Evolutionary conservation across 1,284 basidiomycete genomes (phyloP).

Genomic region (Xerocomus nothofagi): DNA sequence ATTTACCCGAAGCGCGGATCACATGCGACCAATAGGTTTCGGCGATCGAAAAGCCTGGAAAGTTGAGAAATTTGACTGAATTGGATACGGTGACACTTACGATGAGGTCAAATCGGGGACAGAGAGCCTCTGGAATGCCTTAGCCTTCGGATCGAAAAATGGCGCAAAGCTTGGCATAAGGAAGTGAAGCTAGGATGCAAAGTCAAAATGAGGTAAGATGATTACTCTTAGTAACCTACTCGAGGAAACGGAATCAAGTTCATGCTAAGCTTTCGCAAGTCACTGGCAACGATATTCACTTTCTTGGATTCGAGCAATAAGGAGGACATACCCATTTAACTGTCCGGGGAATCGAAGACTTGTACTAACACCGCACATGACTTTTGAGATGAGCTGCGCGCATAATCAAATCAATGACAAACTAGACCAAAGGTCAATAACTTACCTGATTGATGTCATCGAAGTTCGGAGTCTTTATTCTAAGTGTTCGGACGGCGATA

Average conservation of each 20-base stretch:
- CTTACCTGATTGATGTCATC: conserved; percentile 75
- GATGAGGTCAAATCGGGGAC: conserved; percentile 70
- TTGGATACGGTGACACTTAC: conserved; percentile 39
- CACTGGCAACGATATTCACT: conserved; percentile 46
- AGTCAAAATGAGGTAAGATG: neutral
- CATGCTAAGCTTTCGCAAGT: conserved; percentile 90
- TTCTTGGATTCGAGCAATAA: neutral
- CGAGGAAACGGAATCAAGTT: conserved; percentile 94
- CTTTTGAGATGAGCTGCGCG: conserved; percentile 69
- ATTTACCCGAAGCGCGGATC: conserved; percentile 75
- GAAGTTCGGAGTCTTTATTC: conserved; percentile 72
- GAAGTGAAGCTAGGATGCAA: conserved; percentile 71
- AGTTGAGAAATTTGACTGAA: conserved; percentile 4
- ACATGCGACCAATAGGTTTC: conserved; percentile 81
- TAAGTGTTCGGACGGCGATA: conserved; percentile 76
- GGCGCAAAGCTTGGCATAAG: conserved; percentile 88
- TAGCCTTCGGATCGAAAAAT: conserved; percentile 63
- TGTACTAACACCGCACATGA: conserved; percentile 90
- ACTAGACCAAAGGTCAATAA: conserved; percentile 24
- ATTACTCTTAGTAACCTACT: conserved; percentile 40
- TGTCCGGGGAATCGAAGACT: conserved; percentile 93
- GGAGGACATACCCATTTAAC: conserved; percentile 69
- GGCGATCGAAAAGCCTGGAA: conserved; percentile 74
- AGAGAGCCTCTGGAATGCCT: conserved; percentile 62
- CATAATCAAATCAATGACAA: neutral